Conservation (phyloP, 257 asterid species). For the Solanum tacnaense region DNA sequence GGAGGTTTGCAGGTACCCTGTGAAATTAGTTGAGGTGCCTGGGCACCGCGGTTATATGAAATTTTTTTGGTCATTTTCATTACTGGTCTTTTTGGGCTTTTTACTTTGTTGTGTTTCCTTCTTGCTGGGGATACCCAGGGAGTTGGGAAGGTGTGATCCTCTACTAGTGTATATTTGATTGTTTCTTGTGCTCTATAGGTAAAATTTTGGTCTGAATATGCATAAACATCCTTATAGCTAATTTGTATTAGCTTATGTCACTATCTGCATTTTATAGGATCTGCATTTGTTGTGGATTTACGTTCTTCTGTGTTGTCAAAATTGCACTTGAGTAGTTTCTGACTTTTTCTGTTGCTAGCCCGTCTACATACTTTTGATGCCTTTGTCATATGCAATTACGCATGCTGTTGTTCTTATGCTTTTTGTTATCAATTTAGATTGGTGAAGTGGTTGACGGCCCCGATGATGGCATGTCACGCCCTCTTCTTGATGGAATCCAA, state of each 20-base stretch:
- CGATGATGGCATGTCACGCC: conserved; percentile 43
- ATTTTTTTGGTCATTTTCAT: neutral
- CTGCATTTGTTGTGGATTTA: neutral
- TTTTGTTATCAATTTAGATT: conserved; percentile 32
- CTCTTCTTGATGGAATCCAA: conserved; percentile 56
- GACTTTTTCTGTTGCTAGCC: neutral
- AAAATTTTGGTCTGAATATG: neutral
- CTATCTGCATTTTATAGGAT: neutral
- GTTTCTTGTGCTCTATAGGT: neutral
- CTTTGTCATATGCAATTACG: neutral
- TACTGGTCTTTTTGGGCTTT: neutral
- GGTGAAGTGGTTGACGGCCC: conserved; percentile 99
- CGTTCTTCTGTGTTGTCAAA: neutral
- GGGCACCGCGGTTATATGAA: neutral
- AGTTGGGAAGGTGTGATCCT: neutral
- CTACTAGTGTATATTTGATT: neutral
- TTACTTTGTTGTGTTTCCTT: neutral
- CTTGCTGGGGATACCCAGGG: neutral
- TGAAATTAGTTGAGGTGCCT: neutral
- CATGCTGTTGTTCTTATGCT: neutral
- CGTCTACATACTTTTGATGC: neutral
- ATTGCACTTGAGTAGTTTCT: neutral
- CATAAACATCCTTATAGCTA: neutral
- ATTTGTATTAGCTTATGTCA: neutral
- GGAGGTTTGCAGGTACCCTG: neutral